Conservation (phyloP, 1,284 basidiomycete genomes). For the Cystobasidium slooffiae region DNA sequence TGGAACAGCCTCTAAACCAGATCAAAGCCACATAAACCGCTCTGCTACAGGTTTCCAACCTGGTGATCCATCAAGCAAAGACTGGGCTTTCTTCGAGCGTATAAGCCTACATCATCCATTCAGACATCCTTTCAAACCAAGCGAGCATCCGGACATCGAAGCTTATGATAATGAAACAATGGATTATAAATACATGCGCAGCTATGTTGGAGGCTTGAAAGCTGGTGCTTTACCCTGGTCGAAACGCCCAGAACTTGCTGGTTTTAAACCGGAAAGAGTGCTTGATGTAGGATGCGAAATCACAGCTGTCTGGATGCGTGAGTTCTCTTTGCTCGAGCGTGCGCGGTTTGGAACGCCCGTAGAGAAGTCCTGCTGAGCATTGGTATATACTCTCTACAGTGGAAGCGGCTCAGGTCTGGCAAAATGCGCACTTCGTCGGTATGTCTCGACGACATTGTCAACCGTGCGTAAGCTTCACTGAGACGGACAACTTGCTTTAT, state of each 20-base stretch:
- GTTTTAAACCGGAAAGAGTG: constrained; percentile 20
- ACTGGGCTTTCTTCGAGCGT: constrained; percentile 29
- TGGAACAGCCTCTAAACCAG: not conserved
- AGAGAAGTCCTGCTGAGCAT: not conserved
- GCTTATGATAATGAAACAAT: constrained; percentile 19
- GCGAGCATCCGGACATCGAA: constrained; percentile 18
- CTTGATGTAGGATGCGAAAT: constrained; percentile 37
- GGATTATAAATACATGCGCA: constrained; percentile 14
- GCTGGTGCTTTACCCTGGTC: constrained; percentile 27
- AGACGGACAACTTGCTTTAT: not conserved
- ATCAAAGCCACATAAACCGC: not conserved
- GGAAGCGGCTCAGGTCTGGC: constrained; percentile 29
- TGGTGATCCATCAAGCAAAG: not conserved
- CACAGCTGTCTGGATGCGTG: constrained; percentile 30
- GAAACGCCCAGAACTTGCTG: not conserved
- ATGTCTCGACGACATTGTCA: not conserved
- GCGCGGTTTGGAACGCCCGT: not conserved
- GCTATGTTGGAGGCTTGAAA: not conserved
- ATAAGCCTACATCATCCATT: not conserved
- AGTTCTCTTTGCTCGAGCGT: not conserved
- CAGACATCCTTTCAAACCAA: not conserved
- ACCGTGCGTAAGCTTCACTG: not conserved
- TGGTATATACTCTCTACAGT: constrained; percentile 1
- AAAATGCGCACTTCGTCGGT: constrained; percentile 24
- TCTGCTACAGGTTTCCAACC: constrained; percentile 6